A percentile compares a stretch with the other conserved stretches of the same genome.
Conservation (phyloP, 2,329 filamentous ascomycete species). For the Seiridium cupressi region DNA sequence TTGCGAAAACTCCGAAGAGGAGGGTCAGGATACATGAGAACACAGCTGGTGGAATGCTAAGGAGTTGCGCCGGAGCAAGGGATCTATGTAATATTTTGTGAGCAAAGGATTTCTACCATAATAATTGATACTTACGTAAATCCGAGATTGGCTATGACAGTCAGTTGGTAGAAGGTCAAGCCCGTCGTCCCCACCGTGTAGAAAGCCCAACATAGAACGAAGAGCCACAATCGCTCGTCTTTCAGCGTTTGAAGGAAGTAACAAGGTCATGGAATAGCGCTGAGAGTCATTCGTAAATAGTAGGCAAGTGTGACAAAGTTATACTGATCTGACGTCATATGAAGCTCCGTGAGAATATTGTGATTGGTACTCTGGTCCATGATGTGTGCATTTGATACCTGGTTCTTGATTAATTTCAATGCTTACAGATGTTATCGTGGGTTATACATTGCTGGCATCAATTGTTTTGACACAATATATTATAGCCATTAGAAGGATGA, state of each 20-base stretch:
- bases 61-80: background rate
- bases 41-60: background rate
- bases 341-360: slow-evolving; percentile 34
- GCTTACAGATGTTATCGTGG: background rate
- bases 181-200: background rate
- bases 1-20: background rate
- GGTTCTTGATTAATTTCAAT: background rate
- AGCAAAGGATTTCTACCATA: background rate
- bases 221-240: background rate
- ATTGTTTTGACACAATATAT: slow-evolving; percentile 37
- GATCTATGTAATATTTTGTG: background rate
- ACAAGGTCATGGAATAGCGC: background rate
- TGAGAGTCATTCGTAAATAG: background rate
- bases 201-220: background rate
- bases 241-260: background rate
- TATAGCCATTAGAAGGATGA: slow-evolving; percentile 37
- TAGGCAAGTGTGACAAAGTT: slow-evolving; percentile 39
- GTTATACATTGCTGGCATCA: slow-evolving; percentile 15
- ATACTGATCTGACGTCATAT: slow-evolving; percentile 38
- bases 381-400: slow-evolving; percentile 38
- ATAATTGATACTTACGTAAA: background rate
- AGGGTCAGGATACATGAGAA: background rate
- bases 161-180: background rate
- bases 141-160: background rate
- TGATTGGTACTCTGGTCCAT: slow-evolving; percentile 35